phyloP scores from a whole-genome alignment of 1,284 basidiomycete species.

The Tilletia caries region DNA sequence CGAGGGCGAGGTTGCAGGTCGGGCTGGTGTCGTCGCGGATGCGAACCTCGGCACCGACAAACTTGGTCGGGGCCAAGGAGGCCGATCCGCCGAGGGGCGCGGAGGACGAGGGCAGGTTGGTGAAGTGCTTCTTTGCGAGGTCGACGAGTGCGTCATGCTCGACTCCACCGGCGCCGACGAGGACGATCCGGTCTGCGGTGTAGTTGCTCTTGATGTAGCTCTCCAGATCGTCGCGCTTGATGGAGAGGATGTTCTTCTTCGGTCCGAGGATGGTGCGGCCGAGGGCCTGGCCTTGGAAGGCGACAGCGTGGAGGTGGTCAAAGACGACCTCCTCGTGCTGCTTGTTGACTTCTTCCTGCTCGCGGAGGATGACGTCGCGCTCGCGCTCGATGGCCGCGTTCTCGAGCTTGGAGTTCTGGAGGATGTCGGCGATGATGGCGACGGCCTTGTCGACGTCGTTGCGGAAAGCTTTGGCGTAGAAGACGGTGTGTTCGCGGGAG shows the following conservation, averaged over 20 bases:
- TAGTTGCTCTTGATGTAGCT: conserved; percentile 97
- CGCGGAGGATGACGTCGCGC: conserved; percentile 91
- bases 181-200: conserved; percentile 96
- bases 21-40: conserved; percentile 85
- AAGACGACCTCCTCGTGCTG: conserved; percentile 98
- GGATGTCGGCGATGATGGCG: conserved; percentile 96
- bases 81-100: conserved; percentile 77
- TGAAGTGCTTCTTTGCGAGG: conserved; percentile 91
- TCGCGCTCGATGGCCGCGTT: conserved; percentile 84
- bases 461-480: conserved; percentile 98
- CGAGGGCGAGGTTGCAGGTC: conserved; percentile 89
- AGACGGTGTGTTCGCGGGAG: conserved; percentile 97
- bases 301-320: conserved; percentile 93
- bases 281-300: conserved; percentile 91
- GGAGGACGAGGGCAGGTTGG: conserved; percentile 77
- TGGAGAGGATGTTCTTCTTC: conserved; percentile 92
- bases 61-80: conserved; percentile 62
- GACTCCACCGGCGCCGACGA: conserved; percentile 93
- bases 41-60: conserved; percentile 92
- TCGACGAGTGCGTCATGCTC: conserved; percentile 89
- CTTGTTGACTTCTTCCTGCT: conserved; percentile 99
- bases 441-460: conserved; percentile 89
- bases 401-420: conserved; percentile 96
- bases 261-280: conserved; percentile 97
- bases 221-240: conserved; percentile 82